These are phyloP conservation scores for Trichoderma orchidacearum DNA, from an alignment of 495 filamentous ascomycete genomes.

Conservation along the genomic window DNA sequence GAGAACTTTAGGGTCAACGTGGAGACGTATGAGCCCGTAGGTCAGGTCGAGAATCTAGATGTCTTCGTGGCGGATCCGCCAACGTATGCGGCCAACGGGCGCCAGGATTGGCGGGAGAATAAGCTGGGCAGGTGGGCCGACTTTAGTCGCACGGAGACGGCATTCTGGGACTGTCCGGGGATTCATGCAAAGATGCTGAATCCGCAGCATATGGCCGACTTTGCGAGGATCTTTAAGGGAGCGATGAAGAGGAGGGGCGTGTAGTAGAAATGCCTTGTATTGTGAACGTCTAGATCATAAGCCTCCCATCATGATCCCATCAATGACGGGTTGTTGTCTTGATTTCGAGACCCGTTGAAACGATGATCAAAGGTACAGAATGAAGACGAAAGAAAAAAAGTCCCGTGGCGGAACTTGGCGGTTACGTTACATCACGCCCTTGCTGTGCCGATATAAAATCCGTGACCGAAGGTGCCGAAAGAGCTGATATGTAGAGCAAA, in stretches of 20 bases:
- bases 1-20: conserved; percentile 29
- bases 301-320: too few relatives aligned
- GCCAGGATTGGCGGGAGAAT: conserved; percentile 27
- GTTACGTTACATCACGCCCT: too few relatives aligned
- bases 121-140: conserved; percentile 29
- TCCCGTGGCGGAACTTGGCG: too few relatives aligned
- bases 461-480: too few relatives aligned
- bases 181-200: conserved; percentile 29
- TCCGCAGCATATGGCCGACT: conserved; percentile 17
- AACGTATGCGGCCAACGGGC: conserved; percentile 19
- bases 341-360: too few relatives aligned
- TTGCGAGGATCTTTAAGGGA: conserved; percentile 14
- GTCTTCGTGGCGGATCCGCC: conserved; percentile 34
- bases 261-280: too few relatives aligned
- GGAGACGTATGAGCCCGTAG: conserved; percentile 35
- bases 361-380: too few relatives aligned
- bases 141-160: conserved; percentile 15
- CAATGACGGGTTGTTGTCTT: too few relatives aligned
- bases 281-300: too few relatives aligned
- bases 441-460: too few relatives aligned
- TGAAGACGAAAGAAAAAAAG: too few relatives aligned
- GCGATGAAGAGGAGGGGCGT: conserved; percentile 15
- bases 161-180: conserved; percentile 21
- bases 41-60: conserved; percentile 29
- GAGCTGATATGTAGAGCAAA: too few relatives aligned